A percentile compares a stretch with the other conserved stretches of the same genome.
These are phyloP conservation scores for Bruguiera hainesii DNA, from an alignment of 441 rosid genomes.

Conservation along the genomic window DNA sequence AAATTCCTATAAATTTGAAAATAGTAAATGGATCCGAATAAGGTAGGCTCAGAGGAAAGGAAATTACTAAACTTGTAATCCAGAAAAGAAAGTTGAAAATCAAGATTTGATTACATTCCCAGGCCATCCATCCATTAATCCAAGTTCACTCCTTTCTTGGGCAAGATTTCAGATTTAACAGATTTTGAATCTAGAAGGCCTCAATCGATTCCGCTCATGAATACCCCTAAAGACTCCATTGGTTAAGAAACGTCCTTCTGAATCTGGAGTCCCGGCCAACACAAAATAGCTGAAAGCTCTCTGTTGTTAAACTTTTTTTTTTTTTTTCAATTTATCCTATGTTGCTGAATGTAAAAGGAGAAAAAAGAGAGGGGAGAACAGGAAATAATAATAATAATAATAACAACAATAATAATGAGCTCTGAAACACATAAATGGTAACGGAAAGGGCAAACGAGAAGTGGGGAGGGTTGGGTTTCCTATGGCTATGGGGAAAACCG, in stretches of 20 bases:
- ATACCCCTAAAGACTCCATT: neutral
- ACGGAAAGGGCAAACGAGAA: conserved; percentile 17
- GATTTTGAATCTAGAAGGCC: neutral
- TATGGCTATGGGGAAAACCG: too few species aligned
- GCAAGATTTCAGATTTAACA: neutral
- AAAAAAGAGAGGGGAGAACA: neutral
- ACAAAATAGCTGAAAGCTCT: too few species aligned
- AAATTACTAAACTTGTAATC: too few species aligned
- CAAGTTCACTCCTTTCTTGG: neutral
- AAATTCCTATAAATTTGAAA: neutral
- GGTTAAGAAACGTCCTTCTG: too few species aligned
- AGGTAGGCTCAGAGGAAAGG: neutral
- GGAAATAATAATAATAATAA: neutral
- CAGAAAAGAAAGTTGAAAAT: too few species aligned
- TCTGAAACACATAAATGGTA: conserved; percentile 7
- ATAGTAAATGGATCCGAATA: conserved; percentile 22
- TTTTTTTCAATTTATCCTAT: too few species aligned
- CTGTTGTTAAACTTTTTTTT: too few species aligned
- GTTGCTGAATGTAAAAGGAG: neutral
- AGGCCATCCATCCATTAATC: neutral
- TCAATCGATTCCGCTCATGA: neutral
- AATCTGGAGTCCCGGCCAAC: too few species aligned
- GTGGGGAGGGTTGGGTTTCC: too few species aligned
- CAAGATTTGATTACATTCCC: neutral
- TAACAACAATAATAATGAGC: conserved; percentile 5